phyloP scores from a whole-genome alignment of 257 asterid species.

The Paraleonurus japonicus region DNA sequence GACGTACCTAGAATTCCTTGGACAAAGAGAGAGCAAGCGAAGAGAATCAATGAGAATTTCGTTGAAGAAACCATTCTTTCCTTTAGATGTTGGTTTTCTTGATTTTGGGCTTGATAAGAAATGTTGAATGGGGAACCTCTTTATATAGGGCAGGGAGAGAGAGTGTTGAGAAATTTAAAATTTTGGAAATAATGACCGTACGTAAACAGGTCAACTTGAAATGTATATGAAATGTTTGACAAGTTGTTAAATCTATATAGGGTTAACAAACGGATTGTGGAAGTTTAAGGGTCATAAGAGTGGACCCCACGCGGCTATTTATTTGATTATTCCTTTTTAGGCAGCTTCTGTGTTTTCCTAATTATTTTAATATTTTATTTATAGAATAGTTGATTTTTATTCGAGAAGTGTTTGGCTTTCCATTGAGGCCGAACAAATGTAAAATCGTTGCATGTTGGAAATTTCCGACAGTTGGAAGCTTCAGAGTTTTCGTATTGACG shows the following conservation, averaged over 20 bases:
- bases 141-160: slow-evolving; percentile 26
- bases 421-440: not conserved
- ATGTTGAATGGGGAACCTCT: not conserved
- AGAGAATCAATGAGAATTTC: slow-evolving; percentile 35
- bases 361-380: not conserved
- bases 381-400: not conserved
- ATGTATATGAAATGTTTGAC: too few species aligned
- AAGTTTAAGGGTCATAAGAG: not conserved
- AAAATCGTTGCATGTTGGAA: slow-evolving; percentile 23
- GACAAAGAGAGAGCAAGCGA: slow-evolving; percentile 45
- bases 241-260: slow-evolving; percentile 5
- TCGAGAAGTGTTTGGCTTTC: not conserved
- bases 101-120: not conserved
- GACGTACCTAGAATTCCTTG: slow-evolving; percentile 47
- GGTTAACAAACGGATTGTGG: slow-evolving; percentile 3
- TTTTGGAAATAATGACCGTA: not conserved
- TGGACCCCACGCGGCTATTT: slow-evolving; percentile 15
- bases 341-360: not conserved
- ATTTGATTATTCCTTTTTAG: not conserved
- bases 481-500: slow-evolving; percentile 21
- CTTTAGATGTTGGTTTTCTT: slow-evolving; percentile 23
- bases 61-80: slow-evolving; percentile 39
- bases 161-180: not conserved
- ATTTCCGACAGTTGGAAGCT: slow-evolving; percentile 25
- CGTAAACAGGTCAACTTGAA: not conserved